These are phyloP conservation scores for Chloroidium sp. DNA, from an alignment of 163 green algal species.

Conservation along the genomic window DNA sequence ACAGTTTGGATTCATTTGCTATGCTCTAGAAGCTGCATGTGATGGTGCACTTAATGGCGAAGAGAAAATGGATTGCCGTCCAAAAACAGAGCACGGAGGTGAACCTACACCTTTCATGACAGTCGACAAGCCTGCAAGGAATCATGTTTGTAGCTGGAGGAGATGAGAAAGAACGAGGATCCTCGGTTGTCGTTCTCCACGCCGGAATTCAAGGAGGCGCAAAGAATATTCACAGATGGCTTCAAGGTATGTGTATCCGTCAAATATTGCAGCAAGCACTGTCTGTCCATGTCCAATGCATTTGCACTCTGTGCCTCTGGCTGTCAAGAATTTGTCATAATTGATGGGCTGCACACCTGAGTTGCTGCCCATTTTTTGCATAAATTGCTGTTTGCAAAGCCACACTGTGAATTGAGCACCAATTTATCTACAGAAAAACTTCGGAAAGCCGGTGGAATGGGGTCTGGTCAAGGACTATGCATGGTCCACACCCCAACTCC, in stretches of 20 bases:
- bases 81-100: too few species aligned
- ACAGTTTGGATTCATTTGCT: not conserved
- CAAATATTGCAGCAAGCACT: not conserved
- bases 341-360: too few species aligned
- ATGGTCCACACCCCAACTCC: slow-evolving; percentile 73
- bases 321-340: too few species aligned
- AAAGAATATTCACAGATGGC: slow-evolving; percentile 79
- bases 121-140: too few species aligned
- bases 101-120: too few species aligned
- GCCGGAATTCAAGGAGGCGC: slow-evolving; percentile 90
- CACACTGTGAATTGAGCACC: too few species aligned
- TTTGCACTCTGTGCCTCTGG: too few species aligned
- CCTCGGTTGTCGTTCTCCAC: slow-evolving; percentile 86
- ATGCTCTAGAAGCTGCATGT: not conserved
- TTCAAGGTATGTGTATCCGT: slow-evolving; percentile 64
- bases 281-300: not conserved
- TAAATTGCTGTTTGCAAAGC: too few species aligned
- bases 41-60: too few species aligned
- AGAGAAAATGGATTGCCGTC: too few species aligned
- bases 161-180: slow-evolving; percentile 78
- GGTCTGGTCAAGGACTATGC: slow-evolving; percentile 74
- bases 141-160: slow-evolving; percentile 58
- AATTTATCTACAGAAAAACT: slow-evolving; percentile 72
- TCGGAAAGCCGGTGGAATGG: slow-evolving; percentile 83
- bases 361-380: too few species aligned